phyloP scores from a whole-genome alignment of 1,284 basidiomycete species.

The Rhizoctonia solani region DNA sequence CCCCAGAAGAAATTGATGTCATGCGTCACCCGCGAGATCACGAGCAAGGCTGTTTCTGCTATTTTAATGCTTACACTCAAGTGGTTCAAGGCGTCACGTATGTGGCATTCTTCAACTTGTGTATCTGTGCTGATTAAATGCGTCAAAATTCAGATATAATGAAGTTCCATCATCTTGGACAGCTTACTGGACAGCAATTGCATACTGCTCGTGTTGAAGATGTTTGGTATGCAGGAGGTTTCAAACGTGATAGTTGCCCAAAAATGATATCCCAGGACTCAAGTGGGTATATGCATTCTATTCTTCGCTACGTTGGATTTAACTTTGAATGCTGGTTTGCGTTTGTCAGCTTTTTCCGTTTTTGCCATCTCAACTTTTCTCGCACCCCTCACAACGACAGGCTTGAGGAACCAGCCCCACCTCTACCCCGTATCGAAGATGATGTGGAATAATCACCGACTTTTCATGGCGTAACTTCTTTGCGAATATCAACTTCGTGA shows the following conservation, averaged over 20 bases:
- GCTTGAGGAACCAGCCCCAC: slow-evolving; percentile 56
- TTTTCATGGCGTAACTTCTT: slow-evolving; percentile 99
- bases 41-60: slow-evolving; percentile 94
- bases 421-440: slow-evolving; percentile 59
- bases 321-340: not conserved
- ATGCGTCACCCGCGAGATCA: slow-evolving; percentile 96
- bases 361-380: slow-evolving; percentile 78
- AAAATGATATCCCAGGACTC: slow-evolving; percentile 85
- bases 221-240: slow-evolving; percentile 96
- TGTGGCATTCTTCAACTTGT: slow-evolving; percentile 45
- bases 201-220: slow-evolving; percentile 91
- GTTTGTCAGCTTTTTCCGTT: slow-evolving; percentile 85
- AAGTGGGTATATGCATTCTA: slow-evolving; percentile 59
- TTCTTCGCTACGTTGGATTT: not conserved
- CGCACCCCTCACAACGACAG: slow-evolving; percentile 52
- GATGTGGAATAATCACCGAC: slow-evolving; percentile 90
- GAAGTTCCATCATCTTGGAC: slow-evolving; percentile 98
- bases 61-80: slow-evolving; percentile 89
- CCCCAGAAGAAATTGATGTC: slow-evolving; percentile 94
- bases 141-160: slow-evolving; percentile 71
- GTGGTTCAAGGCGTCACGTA: slow-evolving; percentile 98
- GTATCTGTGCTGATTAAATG: not conserved
- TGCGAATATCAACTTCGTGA: slow-evolving; percentile 96
- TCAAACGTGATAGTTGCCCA: slow-evolving; percentile 79
- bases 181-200: slow-evolving; percentile 96